Percentiles rank a stretch among this genome's conserved stretches.
Conservation (phyloP, 495 filamentous ascomycete species). For the Penicillium cataractarum region DNA sequence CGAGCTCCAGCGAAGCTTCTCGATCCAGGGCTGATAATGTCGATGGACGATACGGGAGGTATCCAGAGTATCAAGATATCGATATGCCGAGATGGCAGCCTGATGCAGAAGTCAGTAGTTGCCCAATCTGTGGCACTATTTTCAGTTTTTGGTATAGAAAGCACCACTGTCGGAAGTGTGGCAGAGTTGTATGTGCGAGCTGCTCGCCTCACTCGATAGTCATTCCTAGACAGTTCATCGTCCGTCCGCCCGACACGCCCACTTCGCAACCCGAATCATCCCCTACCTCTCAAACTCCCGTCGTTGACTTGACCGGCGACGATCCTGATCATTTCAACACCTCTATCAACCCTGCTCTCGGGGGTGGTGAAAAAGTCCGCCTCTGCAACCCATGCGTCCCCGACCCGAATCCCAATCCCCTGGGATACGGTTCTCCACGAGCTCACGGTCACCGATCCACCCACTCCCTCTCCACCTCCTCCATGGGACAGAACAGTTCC, state of each 20-base stretch:
- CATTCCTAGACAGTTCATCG: slow-evolving; percentile 90
- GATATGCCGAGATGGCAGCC: slow-evolving; percentile 80
- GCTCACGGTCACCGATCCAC: slow-evolving; percentile 29
- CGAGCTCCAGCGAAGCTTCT: background rate
- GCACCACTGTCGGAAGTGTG: slow-evolving; percentile 97
- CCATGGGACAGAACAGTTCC: slow-evolving; percentile 13
- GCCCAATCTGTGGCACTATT: slow-evolving; percentile 75
- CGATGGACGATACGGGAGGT: background rate
- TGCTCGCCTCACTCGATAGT: slow-evolving; percentile 97
- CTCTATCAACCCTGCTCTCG: slow-evolving; percentile 57
- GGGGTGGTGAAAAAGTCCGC: slow-evolving; percentile 83
- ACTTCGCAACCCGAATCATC: slow-evolving; percentile 24
- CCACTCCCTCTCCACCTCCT: slow-evolving; percentile 29
- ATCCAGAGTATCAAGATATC: slow-evolving; percentile 6
- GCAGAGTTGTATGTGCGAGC: slow-evolving; percentile 84
- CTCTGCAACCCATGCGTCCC: slow-evolving; percentile 95
- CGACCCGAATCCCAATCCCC: slow-evolving; percentile 79
- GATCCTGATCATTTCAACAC: slow-evolving; percentile 26
- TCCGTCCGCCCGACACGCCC: slow-evolving; percentile 68
- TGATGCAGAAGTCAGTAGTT: slow-evolving; percentile 73
- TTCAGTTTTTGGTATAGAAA: slow-evolving; percentile 90
- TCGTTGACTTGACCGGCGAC: slow-evolving; percentile 50
- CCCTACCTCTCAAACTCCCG: slow-evolving; percentile 18
- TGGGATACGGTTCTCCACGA: slow-evolving; percentile 34
- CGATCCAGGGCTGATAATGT: background rate